phyloP scores from a whole-genome alignment of 306 rosid species.

The Prunus padus region DNA sequence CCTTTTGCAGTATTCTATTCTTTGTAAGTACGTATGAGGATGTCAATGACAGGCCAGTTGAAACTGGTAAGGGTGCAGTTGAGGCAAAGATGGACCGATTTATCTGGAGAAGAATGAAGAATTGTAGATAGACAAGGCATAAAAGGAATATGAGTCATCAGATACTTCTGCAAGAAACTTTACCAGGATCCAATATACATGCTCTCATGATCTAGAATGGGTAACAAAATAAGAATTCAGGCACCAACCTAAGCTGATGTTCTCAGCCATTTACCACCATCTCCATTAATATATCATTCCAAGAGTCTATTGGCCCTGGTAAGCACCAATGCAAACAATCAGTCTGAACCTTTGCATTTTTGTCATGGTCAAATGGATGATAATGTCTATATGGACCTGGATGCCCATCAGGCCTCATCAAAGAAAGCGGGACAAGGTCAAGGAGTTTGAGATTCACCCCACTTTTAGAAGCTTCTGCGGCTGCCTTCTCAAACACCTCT shows the following conservation, averaged over 20 bases:
- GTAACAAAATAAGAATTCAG: not conserved
- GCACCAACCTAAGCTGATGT: conserved; percentile 16
- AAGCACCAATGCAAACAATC: conserved; percentile 99
- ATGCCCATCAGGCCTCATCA: conserved; percentile 94
- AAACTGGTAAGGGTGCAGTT: conserved; percentile 10
- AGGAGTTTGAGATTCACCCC: conserved; percentile 72
- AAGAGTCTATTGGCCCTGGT: conserved; percentile 91
- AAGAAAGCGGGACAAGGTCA: conserved; percentile 62
- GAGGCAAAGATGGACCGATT: conserved; percentile 1
- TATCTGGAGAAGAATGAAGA: conserved; percentile 3
- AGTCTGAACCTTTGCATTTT: conserved; percentile 57
- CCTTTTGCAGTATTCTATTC: conserved; percentile 5
- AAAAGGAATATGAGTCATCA: conserved; percentile 19
- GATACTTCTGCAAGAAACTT: conserved; percentile 28
- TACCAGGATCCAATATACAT: conserved; percentile 2
- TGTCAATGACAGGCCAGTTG: conserved; percentile 12
- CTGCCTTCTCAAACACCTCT: conserved; percentile 61
- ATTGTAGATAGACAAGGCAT: conserved; percentile 21
- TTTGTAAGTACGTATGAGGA: not conserved
- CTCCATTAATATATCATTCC: conserved; percentile 89
- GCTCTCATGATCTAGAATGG: conserved; percentile 4
- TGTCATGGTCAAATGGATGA: conserved; percentile 61
- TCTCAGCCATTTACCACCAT: conserved; percentile 59
- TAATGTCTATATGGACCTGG: conserved; percentile 84
- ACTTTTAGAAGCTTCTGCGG: conserved; percentile 42